phyloP scores from a whole-genome alignment of 371 early-diverging fungal genomes.

The Syncephalastrum sp. region DNA sequence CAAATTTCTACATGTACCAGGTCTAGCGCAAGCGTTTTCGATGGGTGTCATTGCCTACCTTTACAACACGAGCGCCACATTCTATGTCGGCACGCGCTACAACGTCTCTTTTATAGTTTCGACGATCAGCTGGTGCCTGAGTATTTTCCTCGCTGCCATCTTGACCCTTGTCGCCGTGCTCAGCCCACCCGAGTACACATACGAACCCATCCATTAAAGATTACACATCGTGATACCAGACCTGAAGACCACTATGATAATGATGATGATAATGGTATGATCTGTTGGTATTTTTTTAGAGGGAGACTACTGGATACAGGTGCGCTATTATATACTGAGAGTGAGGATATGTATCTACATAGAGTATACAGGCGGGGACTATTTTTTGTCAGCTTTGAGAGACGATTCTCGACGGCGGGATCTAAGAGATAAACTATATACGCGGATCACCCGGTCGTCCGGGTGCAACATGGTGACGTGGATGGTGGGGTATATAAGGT shows the following conservation, averaged over 20 bases:
- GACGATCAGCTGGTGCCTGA: conserved; percentile 45
- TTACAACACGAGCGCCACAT: conserved; percentile 41
- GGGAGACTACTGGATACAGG: no score
- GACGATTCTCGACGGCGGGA: no score
- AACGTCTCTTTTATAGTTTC: conserved; percentile 44
- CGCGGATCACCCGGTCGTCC: conserved; percentile 18
- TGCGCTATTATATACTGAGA: no score
- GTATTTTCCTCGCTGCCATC: conserved; percentile 34
- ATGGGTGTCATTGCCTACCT: conserved; percentile 48
- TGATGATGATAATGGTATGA: no score
- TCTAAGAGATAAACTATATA: conserved; percentile 11
- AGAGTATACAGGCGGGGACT: no score
- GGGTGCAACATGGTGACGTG: conserved; percentile 17
- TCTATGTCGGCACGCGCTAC: conserved; percentile 49
- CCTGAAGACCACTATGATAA: no score
- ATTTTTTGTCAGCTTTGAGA: no score
- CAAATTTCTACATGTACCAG: conserved; percentile 12
- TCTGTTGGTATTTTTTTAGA: no score
- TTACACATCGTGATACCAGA: no score
- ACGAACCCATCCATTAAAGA: conserved; percentile 25
- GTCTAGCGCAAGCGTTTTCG: conserved; percentile 39
- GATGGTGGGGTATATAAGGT: conserved; percentile 6
- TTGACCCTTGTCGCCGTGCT: conserved; percentile 32
- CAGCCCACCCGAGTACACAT: conserved; percentile 46
- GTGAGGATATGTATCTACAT: no score